These are phyloP conservation scores for Dendrothele bispora DNA, from an alignment of 768 basidiomycete species.

Conservation along the genomic window DNA sequence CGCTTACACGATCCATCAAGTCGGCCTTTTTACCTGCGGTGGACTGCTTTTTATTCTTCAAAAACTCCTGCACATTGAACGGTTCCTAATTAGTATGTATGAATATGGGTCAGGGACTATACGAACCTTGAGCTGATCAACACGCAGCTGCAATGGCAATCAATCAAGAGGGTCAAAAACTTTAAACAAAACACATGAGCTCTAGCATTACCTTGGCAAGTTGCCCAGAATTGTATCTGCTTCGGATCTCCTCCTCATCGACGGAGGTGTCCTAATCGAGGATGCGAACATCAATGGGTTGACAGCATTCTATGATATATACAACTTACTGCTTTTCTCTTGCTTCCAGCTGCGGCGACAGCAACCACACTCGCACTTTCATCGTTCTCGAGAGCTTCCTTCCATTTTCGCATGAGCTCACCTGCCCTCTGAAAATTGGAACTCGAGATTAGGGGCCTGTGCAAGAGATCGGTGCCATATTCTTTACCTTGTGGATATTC, in stretches of 20 bases:
- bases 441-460: not conserved
- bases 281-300: not conserved
- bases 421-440: conserved; percentile 60
- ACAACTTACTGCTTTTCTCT: conserved; percentile 69
- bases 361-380: conserved; percentile 57
- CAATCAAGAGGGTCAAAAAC: conserved; percentile 3
- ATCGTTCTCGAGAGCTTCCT: conserved; percentile 58
- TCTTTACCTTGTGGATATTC: conserved; percentile 73
- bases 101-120: conserved; percentile 6
- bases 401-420: conserved; percentile 69
- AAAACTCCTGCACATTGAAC: conserved; percentile 62
- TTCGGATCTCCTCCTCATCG: conserved; percentile 74
- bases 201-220: conserved; percentile 60
- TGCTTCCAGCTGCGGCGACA: conserved; percentile 46
- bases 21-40: conserved; percentile 74
- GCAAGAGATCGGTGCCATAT: not conserved
- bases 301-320: conserved; percentile 7
- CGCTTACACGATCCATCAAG: conserved; percentile 60
- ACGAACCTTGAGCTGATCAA: conserved; percentile 76
- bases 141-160: conserved; percentile 53
- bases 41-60: conserved; percentile 62
- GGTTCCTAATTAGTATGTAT: conserved; percentile 9
- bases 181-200: conserved; percentile 8
- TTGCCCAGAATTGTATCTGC: conserved; percentile 56
- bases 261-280: conserved; percentile 54